Base-by-base conservation (phyloP, 2,329 filamentous ascomycete genomes). In the Geoglossum cookeanum region DNA sequence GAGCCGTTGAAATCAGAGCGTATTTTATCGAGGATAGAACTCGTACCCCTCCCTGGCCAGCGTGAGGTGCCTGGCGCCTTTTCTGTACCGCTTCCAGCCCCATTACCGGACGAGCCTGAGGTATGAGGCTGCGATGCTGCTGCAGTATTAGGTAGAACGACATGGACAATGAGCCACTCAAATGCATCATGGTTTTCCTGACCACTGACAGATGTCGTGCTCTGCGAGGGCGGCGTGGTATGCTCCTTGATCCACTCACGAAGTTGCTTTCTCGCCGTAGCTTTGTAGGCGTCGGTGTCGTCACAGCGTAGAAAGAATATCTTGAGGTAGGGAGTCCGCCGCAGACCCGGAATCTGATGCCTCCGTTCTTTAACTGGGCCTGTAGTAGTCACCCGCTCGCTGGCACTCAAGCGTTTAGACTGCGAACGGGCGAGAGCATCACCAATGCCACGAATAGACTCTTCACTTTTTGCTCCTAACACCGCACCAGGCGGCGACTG, bases 141-240 rank as follows among this genome's bases (percentile, higher is more conserved):
- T 13, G 80, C 75, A 0, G 87, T 91, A 61, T 94, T 90, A 13
- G 91, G 90, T 17, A 94, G 75, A 11, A 96, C 86, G 30, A 98
- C 87, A 68, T 98, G 92, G 27, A 98, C 67, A 57, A 98, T 87
- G 62, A 98, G 74, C 86, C 90, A 97, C 69, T 98, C 92, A 63
- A 85, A 95, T 0, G 92, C 91, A 72, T 98, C 91, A 66, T 98
- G 92, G 60, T 94, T 92, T 66, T 96, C 91, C 65, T 89, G 84
- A 22, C 80, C 83, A 64, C 75, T 87, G 22, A 53, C 49, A 22
- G 72, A 68, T 33, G 72, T 67, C 32, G 64, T 64, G 58, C 68
- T 42, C 35, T 44, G 74, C 58, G 78, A 72, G 1, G 79, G 74
- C 0, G 78, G 73, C 0, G 80, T 77, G 0, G 83, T 81, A 61